Conservation (phyloP, 768 basidiomycete genomes). For the Porpolomopsis calyptriformis region DNA sequence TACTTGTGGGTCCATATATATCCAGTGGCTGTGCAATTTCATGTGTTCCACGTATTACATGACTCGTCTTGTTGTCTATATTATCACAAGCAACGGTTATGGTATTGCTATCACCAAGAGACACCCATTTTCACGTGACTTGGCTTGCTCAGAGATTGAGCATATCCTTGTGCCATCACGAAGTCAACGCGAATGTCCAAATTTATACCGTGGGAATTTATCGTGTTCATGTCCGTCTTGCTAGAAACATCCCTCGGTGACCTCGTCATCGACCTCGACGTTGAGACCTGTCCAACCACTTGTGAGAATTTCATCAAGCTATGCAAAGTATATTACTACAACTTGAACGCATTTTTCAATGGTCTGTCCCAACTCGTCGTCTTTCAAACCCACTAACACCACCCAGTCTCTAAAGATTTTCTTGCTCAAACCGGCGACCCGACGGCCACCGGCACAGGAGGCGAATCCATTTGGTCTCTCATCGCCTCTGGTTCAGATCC, state of each 20-base stretch:
- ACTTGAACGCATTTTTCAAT: conserved; percentile 96
- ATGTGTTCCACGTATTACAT: conserved; percentile 57
- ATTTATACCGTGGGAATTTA: not conserved
- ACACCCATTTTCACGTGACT: no score
- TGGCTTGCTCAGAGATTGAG: no score
- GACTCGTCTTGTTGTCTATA: conserved; percentile 66
- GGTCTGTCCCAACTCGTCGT: conserved; percentile 38
- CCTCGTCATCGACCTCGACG: conserved; percentile 91
- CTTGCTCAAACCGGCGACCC: conserved; percentile 96
- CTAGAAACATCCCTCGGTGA: conserved; percentile 97
- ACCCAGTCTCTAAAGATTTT: conserved; percentile 88
- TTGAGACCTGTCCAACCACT: conserved; percentile 79
- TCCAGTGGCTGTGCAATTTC: conserved; percentile 32
- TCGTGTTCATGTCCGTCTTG: conserved; percentile 81
- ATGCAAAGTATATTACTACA: conserved; percentile 96
- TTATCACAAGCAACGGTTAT: conserved; percentile 17
- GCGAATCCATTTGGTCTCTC: conserved; percentile 80
- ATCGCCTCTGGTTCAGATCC: conserved; percentile 37
- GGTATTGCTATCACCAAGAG: no score
- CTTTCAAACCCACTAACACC: not conserved
- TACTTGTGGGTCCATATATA: conserved; percentile 32
- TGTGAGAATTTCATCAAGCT: conserved; percentile 96
- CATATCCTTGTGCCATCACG: no score
- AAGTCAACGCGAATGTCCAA: no score
- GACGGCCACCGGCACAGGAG: conserved; percentile 87